Evolutionary conservation across 331 rosid species (phyloP).

Genomic region (Cydonia oblonga): DNA sequence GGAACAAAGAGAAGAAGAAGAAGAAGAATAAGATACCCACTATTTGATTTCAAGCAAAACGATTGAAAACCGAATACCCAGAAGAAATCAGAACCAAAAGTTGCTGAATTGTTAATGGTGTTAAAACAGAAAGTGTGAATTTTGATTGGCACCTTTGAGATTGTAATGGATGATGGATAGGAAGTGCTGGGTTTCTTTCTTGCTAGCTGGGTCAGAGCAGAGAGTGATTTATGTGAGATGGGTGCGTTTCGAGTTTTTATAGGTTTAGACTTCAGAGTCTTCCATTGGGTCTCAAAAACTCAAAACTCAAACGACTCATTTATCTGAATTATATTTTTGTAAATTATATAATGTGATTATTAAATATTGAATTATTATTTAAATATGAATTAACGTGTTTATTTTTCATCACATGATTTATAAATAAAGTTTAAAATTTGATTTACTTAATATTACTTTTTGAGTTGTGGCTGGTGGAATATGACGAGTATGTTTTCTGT

Average conservation of each 20-base stretch:
- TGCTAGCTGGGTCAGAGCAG: not conserved
- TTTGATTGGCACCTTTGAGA: not conserved
- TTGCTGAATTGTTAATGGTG: not conserved
- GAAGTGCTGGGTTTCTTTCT: not conserved
- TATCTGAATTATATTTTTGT: too few species aligned
- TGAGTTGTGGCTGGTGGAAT: too few species aligned
- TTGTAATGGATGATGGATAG: not conserved
- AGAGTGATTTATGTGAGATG: not conserved
- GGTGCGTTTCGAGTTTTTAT: not conserved
- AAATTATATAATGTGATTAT: too few species aligned
- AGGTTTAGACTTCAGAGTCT: not conserved
- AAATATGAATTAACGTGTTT: fast-evolving
- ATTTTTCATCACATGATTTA: too few species aligned
- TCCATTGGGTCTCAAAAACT: not conserved
- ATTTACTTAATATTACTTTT: too few species aligned
- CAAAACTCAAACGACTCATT: not conserved
- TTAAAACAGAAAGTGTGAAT: not conserved
- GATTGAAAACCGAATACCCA: not conserved
- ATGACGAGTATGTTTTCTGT: too few species aligned
- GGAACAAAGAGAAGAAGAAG: not conserved
- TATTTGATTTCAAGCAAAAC: not conserved
- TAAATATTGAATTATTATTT: too few species aligned
- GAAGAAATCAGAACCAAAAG: not conserved
- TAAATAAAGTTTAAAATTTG: too few species aligned
- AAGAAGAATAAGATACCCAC: not conserved